Evolutionary conservation across 1,284 basidiomycete genomes (phyloP).

Genomic region (Melampsora abietis-canadensis): DNA sequence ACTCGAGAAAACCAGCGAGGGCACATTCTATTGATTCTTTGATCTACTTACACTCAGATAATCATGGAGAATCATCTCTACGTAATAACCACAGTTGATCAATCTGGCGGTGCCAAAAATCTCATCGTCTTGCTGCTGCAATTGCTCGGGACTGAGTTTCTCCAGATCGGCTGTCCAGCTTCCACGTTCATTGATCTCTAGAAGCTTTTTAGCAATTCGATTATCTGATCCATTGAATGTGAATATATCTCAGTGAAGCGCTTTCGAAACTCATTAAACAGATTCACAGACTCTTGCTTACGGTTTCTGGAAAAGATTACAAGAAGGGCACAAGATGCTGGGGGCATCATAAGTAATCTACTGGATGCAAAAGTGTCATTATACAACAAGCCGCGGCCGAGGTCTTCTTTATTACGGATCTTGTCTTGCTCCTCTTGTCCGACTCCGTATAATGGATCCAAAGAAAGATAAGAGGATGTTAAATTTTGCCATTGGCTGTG

Average conservation of each 20-base stretch:
- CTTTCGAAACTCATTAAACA: neutral
- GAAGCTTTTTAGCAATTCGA: slow-evolving; percentile 24
- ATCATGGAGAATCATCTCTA: neutral
- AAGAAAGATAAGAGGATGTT: slow-evolving; percentile 39
- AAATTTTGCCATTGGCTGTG: slow-evolving; percentile 37
- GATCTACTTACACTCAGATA: neutral
- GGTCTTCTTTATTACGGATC: slow-evolving; percentile 18
- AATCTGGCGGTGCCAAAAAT: slow-evolving; percentile 71
- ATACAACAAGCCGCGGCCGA: slow-evolving; percentile 34
- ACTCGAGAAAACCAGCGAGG: too few relatives aligned
- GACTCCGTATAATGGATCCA: slow-evolving; percentile 35
- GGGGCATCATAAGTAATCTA: slow-evolving; percentile 40
- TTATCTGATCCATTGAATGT: slow-evolving; percentile 21
- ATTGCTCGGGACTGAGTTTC: slow-evolving; percentile 56
- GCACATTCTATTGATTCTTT: neutral
- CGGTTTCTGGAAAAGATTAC: slow-evolving; percentile 39
- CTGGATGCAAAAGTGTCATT: slow-evolving; percentile 41
- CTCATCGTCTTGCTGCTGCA: slow-evolving; percentile 59
- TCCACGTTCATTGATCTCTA: slow-evolving; percentile 30
- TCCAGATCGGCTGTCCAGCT: slow-evolving; percentile 17
- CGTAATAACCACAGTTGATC: slow-evolving; percentile 69
- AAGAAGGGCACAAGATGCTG: slow-evolving; percentile 33
- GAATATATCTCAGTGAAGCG: neutral
- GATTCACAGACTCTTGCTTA: neutral
- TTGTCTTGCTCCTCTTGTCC: slow-evolving; percentile 16